Base-by-base conservation (phyloP, 2,329 filamentous ascomycete species). In the Domatiomyces catenatus region DNA sequence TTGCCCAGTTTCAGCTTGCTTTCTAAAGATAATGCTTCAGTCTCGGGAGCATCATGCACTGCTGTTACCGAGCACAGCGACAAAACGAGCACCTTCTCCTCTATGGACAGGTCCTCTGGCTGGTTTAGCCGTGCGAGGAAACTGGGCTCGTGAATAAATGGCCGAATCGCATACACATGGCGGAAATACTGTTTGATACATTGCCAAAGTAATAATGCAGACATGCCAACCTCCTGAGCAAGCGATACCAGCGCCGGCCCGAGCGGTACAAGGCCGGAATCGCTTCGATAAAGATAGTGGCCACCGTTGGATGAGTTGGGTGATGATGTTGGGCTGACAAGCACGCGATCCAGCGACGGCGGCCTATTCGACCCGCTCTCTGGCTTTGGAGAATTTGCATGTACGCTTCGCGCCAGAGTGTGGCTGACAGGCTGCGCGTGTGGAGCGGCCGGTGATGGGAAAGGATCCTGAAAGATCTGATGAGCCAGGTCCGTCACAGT, bases 401-500 rank as follows among this genome's bases (percentile, higher is more conserved):
- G 56, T 8, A 56, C 20, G 8, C 43, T 46, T 19, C 10, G 42
- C 46, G 44, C 17, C 22, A 32, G 32, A 39, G n/a, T n/a, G 32
- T 5, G 24, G 8, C 19, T 10, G 8, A n/a, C 43, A 19, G 19
- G 10, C 12, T 20, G 18, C n/a, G 43, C 10, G 3, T 20, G 18
- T 20, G 12, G 7, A 26, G 43, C 8, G 17, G 26, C 8, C 4
- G 45, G 45, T 17, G 28, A 3, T 4, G 20, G 45, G 5, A 43
- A 26, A 5, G 44, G 36, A 28, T 60, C 58, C 5, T 51, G 55
- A 45, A 60, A 59, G 24, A 60, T 60, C 42, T 60, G 54, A 18
- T 60, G 57, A 4, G 58, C 58, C 12, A 60, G 51, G 47, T 60
- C 58, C 17, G 52, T 59, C 39, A 60, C 53, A 2, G 58, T 56